Conservation (phyloP, 768 basidiomycete species). For the Serendipita sp. region DNA sequence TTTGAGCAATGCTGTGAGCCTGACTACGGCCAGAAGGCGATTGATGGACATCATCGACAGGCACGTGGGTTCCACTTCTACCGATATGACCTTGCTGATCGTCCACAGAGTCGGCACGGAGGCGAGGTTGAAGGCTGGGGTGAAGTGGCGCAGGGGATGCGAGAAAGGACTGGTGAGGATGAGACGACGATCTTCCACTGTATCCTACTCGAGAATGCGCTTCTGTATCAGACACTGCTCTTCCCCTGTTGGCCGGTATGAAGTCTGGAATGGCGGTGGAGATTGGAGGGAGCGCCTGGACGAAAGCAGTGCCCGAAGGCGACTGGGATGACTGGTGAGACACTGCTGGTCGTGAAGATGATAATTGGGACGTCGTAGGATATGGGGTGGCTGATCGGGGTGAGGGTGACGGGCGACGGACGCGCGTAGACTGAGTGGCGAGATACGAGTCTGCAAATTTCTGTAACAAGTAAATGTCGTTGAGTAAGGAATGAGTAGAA, state of each 20-base stretch:
- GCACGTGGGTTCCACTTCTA: neutral
- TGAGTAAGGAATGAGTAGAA: neutral
- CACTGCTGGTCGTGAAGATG: neutral
- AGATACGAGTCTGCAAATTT: no score
- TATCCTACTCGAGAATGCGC: neutral
- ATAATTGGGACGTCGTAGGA: neutral
- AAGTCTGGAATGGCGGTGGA: slow-evolving; percentile 2
- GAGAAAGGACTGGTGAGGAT: neutral
- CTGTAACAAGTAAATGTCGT: no score
- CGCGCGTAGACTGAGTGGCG: neutral
- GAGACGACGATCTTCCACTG: neutral
- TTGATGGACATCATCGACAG: neutral
- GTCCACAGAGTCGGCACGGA: neutral
- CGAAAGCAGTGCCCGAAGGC: neutral
- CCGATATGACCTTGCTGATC: neutral
- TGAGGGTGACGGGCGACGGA: neutral
- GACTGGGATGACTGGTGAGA: neutral
- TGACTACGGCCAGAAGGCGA: slow-evolving; percentile 1
- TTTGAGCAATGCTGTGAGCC: neutral
- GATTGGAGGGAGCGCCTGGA: neutral
- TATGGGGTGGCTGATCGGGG: neutral
- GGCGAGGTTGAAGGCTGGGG: neutral
- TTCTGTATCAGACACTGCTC: slow-evolving; percentile 1
- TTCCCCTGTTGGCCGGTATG: neutral
- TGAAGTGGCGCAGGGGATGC: neutral